phyloP scores from a whole-genome alignment of 352 stramenopile genomes.

The Phytophthora pini region DNA sequence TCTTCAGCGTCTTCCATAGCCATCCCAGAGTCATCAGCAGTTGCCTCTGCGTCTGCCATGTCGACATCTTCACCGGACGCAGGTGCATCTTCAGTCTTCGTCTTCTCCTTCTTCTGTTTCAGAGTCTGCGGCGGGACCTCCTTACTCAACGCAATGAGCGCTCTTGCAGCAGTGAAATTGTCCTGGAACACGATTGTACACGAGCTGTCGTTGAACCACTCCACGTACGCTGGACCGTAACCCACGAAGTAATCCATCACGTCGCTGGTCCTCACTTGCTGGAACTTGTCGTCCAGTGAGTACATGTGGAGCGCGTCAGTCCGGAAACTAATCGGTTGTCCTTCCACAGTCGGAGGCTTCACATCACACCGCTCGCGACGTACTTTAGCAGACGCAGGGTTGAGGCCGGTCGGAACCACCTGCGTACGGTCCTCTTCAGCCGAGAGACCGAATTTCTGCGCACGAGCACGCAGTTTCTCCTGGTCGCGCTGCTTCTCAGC shows the following conservation, averaged over 20 bases:
- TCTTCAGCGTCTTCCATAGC: slow-evolving; percentile 37
- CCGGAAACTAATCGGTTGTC: slow-evolving; percentile 47
- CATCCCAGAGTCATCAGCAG: slow-evolving; percentile 21
- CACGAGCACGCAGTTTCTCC: slow-evolving; percentile 68
- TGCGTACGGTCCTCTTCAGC: slow-evolving; percentile 43
- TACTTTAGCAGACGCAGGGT: slow-evolving; percentile 63
- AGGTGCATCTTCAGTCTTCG: slow-evolving; percentile 8
- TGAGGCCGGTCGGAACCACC: slow-evolving; percentile 33
- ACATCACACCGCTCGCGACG: slow-evolving; percentile 68
- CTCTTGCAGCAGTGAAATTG: slow-evolving; percentile 65
- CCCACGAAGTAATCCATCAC: slow-evolving; percentile 81
- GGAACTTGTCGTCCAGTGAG: slow-evolving; percentile 80
- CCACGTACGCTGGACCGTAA: slow-evolving; percentile 85
- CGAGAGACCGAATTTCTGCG: slow-evolving; percentile 76
- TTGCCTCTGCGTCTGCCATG: slow-evolving; percentile 50
- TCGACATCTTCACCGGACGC: slow-evolving; percentile 54
- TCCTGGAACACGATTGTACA: slow-evolving; percentile 88
- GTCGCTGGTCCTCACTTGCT: slow-evolving; percentile 82
- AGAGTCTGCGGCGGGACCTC: slow-evolving; percentile 58
- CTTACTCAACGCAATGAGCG: slow-evolving; percentile 61
- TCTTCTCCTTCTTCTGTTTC: slow-evolving; percentile 41
- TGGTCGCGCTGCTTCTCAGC: slow-evolving; percentile 59
- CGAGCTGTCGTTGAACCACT: slow-evolving; percentile 89
- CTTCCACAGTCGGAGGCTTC: slow-evolving; percentile 22
- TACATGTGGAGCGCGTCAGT: slow-evolving; percentile 87